phyloP scores from a whole-genome alignment of 208 protist species.

The Crithidia expoeki region DNA sequence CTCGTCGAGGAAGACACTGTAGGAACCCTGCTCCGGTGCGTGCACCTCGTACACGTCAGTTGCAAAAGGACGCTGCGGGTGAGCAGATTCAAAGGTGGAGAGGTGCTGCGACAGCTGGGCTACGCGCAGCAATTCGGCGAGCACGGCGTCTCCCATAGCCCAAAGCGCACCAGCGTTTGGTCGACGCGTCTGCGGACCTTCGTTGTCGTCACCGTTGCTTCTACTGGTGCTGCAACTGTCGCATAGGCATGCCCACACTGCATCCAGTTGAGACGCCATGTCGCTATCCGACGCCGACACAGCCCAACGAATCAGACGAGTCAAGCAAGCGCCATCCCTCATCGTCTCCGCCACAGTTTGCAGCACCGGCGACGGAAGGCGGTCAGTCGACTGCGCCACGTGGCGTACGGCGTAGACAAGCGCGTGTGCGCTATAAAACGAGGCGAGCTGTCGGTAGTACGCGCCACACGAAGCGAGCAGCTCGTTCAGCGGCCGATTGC shows the following conservation, averaged over 20 bases:
- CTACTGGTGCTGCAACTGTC: neutral
- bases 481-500: constrained; percentile 24
- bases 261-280: constrained; percentile 19
- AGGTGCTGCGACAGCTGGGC: constrained; percentile 53
- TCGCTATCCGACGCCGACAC: constrained; percentile 16
- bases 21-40: constrained; percentile 45
- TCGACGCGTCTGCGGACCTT: neutral
- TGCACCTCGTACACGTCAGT: constrained; percentile 65
- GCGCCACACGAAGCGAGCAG: constrained; percentile 20
- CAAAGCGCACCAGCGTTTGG: constrained; percentile 25
- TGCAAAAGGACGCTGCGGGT: constrained; percentile 65
- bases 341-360: constrained; percentile 20
- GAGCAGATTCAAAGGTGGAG: constrained; percentile 71
- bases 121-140: constrained; percentile 50
- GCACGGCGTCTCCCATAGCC: constrained; percentile 23
- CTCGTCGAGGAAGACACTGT: constrained; percentile 77
- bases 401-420: constrained; percentile 18
- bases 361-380: constrained; percentile 14
- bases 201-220: neutral
- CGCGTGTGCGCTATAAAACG: constrained; percentile 24
- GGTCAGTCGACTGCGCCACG: constrained; percentile 13
- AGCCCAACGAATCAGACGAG: constrained; percentile 27
- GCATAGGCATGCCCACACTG: constrained; percentile 27
- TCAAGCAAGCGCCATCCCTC: constrained; percentile 19
- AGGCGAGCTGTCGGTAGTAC: constrained; percentile 26